phyloP scores from a whole-genome alignment of 441 rosid species.

The Caryocar brasiliense region DNA sequence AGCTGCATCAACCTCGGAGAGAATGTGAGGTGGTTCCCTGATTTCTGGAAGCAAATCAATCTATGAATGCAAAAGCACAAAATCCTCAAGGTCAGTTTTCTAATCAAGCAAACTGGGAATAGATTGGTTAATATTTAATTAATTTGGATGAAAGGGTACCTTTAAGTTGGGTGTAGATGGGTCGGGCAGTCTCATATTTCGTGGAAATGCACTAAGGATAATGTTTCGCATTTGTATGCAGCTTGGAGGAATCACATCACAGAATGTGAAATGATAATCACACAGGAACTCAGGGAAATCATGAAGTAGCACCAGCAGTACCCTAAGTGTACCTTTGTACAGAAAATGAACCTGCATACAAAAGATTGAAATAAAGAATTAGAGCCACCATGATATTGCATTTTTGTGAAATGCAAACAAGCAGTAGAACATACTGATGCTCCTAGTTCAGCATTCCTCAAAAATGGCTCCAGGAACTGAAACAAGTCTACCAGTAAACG shows the following conservation, averaged over 20 bases:
- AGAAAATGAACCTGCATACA: conserved; percentile 65
- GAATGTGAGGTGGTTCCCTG: conserved; percentile 72
- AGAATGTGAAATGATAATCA: conserved; percentile 92
- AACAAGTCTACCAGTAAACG: conserved; percentile 90
- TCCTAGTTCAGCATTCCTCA: conserved; percentile 89
- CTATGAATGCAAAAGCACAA: conserved; percentile 26
- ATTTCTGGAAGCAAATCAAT: conserved; percentile 96
- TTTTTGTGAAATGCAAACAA: conserved; percentile 1
- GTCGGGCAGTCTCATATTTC: conserved; percentile 97
- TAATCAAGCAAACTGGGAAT: too few relatives aligned
- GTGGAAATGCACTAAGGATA: conserved; percentile 91
- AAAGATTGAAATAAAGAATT: conserved; percentile 1
- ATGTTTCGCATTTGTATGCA: conserved; percentile 99
- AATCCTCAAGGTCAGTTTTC: too few relatives aligned
- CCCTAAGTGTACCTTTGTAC: conserved; percentile 92
- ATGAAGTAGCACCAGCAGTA: conserved; percentile 87
- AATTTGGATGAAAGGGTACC: too few relatives aligned
- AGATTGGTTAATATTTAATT: too few relatives aligned
- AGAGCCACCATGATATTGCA: not conserved
- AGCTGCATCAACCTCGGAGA: conserved; percentile 90
- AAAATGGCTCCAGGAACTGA: conserved; percentile 91
- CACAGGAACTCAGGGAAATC: conserved; percentile 98
- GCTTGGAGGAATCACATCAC: conserved; percentile 98
- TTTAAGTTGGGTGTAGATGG: conserved; percentile 96
- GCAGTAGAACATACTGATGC: conserved; percentile 44